Conservation (phyloP, 331 rosid genomes). For the Telfairia occidentalis region DNA sequence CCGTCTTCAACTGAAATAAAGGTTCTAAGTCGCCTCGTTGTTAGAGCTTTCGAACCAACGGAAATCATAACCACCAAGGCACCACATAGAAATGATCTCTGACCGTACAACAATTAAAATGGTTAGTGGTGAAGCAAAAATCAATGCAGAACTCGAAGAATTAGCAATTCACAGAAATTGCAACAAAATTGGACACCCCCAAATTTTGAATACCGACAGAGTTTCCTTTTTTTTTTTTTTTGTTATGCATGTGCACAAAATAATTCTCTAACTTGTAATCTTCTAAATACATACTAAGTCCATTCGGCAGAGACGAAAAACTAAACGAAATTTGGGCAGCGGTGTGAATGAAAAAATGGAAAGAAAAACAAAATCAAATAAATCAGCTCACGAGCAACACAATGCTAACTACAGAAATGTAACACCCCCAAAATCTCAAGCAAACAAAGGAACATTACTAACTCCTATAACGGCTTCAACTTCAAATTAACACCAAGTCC, state of each 20-base stretch:
- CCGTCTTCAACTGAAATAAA: constrained; percentile 11
- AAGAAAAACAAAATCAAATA: neutral
- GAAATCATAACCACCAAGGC: constrained; percentile 27
- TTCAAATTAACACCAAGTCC: too few species aligned
- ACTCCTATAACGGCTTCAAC: too few species aligned
- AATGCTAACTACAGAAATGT: neutral
- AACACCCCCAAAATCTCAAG: too few species aligned
- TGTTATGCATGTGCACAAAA: neutral
- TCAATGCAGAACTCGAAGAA: neutral
- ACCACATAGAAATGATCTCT: neutral
- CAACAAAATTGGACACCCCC: neutral
- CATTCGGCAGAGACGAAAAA: neutral
- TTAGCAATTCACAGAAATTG: neutral
- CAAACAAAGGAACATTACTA: too few species aligned
- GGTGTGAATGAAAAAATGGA: neutral
- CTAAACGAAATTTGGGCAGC: neutral
- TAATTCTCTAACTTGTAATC: neutral
- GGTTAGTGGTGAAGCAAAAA: neutral
- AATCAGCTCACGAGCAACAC: neutral
- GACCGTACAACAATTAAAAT: neutral
- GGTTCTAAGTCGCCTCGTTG: constrained; percentile 19
- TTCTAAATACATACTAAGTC: neutral
- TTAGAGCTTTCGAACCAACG: constrained; percentile 43
- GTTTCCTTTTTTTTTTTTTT: neutral
- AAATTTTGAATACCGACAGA: neutral